Evolutionary conservation across 1,139 yeast species (phyloP).

Genomic region (Diutina sp.): DNA sequence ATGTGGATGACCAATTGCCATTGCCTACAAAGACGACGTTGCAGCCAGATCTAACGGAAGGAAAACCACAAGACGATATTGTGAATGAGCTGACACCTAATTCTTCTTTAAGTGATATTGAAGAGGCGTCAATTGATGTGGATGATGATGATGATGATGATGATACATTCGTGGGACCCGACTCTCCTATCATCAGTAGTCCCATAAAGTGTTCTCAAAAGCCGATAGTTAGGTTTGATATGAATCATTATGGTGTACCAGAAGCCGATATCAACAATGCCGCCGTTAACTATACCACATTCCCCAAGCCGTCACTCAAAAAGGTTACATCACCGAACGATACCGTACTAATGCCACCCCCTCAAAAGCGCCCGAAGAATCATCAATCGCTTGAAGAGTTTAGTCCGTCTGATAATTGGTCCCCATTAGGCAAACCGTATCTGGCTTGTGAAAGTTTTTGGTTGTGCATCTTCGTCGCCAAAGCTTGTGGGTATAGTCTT

Average conservation of each 20-base stretch:
- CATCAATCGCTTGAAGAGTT: neutral
- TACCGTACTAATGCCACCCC: neutral
- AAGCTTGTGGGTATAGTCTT: neutral
- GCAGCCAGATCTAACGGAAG: too few relatives aligned
- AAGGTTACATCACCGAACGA: too few relatives aligned
- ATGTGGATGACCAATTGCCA: neutral
- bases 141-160: neutral
- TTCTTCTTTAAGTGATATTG: too few relatives aligned
- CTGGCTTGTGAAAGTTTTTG: neutral
- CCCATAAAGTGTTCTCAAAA: neutral
- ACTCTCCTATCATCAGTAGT: neutral
- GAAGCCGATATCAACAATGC: neutral
- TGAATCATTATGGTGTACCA: too few relatives aligned
- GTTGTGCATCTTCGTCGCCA: neutral
- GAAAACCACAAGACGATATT: too few relatives aligned
- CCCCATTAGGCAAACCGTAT: neutral
- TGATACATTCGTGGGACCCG: neutral
- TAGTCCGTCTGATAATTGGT: neutral
- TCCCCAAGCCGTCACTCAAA: neutral
- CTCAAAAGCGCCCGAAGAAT: neutral
- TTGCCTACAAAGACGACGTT: neutral
- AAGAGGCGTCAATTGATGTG: neutral
- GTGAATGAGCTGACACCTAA: too few relatives aligned
- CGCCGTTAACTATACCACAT: neutral
- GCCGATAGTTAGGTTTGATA: neutral